A percentile compares a stretch with the other conserved stretches of the same genome.
These are phyloP conservation scores for Solanum arcanum DNA, from an alignment of 257 asterid species.

Conservation along the genomic window DNA sequence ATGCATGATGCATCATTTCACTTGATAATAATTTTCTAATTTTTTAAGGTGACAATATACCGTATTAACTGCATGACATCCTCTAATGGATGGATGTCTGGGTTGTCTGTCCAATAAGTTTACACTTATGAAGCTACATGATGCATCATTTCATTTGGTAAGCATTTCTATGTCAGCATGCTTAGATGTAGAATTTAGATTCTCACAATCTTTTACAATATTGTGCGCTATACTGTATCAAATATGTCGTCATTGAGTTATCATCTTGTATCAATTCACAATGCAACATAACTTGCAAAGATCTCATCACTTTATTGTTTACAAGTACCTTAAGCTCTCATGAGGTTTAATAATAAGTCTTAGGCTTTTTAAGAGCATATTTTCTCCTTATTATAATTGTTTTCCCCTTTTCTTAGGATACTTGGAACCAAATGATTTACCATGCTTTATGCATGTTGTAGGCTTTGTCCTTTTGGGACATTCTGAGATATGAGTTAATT, in stretches of 20 bases:
- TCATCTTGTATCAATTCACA: background rate
- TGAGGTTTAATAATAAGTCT: background rate
- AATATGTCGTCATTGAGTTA: background rate
- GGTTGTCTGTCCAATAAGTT: too few species aligned
- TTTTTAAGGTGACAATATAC: too few species aligned
- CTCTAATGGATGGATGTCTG: background rate
- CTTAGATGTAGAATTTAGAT: too few species aligned
- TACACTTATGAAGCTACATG: too few species aligned
- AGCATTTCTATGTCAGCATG: background rate
- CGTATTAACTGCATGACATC: background rate
- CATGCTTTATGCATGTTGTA: background rate
- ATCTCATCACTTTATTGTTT: background rate
- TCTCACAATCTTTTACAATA: too few species aligned
- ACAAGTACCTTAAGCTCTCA: background rate
- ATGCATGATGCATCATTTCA: too few species aligned
- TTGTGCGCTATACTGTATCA: too few species aligned
- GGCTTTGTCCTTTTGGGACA: background rate
- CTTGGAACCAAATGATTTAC: background rate
- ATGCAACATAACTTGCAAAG: background rate
- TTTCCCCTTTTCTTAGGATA: background rate
- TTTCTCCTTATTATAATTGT: background rate
- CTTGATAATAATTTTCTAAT: too few species aligned
- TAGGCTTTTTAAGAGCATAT: background rate
- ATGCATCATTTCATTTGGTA: background rate
- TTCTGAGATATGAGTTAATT: background rate